A percentile compares a stretch with the other conserved stretches of the same genome.
phyloP scores from a whole-genome alignment of 192 early-diverging fungal genomes.

The Coemansia sp. region DNA sequence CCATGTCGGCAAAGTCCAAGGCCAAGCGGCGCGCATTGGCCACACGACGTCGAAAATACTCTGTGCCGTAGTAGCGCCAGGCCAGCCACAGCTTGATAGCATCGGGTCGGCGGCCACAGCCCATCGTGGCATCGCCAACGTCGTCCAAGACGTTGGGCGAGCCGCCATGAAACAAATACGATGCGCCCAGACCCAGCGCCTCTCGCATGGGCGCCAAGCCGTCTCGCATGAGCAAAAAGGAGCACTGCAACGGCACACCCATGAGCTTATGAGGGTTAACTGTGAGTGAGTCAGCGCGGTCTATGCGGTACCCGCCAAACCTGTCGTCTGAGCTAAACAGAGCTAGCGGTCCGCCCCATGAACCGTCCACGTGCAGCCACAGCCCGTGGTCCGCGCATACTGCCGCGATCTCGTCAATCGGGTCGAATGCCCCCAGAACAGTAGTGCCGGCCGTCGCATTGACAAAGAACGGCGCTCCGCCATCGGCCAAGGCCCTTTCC shows the following conservation, averaged over 20 bases:
- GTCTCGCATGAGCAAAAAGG: constrained; percentile 62
- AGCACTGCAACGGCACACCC: constrained; percentile 77
- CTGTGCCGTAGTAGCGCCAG: constrained; percentile 73
- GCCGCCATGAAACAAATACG: constrained; percentile 64
- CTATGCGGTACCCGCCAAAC: constrained; percentile 17
- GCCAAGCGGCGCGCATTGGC: constrained; percentile 59
- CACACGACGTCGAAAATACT: constrained; percentile 59
- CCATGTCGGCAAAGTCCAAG: constrained; percentile 38
- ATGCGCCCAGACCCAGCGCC: constrained; percentile 63
- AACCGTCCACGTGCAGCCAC: constrained; percentile 79
- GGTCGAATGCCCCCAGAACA: constrained; percentile 79
- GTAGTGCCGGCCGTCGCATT: constrained; percentile 83
- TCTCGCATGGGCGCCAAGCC: constrained; percentile 54
- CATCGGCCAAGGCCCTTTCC: constrained; percentile 31
- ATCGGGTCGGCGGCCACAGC: constrained; percentile 77
- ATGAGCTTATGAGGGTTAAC: constrained; percentile 84
- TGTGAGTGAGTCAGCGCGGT: constrained; percentile 61
- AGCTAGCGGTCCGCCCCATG: constrained; percentile 70
- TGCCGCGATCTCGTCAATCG: constrained; percentile 56
- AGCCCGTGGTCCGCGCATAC: constrained; percentile 61
- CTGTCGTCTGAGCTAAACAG: constrained; percentile 57
- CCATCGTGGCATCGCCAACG: constrained; percentile 73
- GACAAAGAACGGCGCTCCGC: constrained; percentile 73
- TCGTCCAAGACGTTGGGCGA: constrained; percentile 50
- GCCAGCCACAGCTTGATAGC: constrained; percentile 75